Evolutionary conservation across 2,329 filamentous ascomycete species (phyloP).

Genomic region (Xylariaceae sp.): DNA sequence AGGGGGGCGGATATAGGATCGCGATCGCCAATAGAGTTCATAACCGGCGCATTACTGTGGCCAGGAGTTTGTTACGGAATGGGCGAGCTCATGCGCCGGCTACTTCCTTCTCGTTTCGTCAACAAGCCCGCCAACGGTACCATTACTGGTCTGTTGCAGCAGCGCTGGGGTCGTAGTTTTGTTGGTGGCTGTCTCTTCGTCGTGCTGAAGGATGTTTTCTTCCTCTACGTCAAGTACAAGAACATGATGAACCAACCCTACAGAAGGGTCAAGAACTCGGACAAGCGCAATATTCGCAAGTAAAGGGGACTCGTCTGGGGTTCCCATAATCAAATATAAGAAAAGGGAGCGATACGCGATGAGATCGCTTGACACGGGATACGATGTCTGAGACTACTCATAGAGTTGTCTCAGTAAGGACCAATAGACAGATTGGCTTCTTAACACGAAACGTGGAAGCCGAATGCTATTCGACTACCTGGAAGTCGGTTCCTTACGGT

Average conservation of each 20-base stretch:
- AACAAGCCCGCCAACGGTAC: conserved; percentile 33
- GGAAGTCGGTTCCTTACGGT: background rate
- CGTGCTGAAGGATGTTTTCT: conserved; percentile 65
- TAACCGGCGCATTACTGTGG: conserved; percentile 62
- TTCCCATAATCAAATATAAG: background rate
- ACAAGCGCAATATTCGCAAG: conserved; percentile 22
- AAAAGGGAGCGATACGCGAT: conserved; percentile 8
- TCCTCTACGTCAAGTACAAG: conserved; percentile 59
- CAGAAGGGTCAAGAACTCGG: conserved; percentile 47
- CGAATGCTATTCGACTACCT: background rate
- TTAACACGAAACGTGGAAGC: background rate
- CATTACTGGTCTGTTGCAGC: conserved; percentile 64
- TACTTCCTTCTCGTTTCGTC: conserved; percentile 66
- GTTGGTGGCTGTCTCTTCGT: conserved; percentile 86
- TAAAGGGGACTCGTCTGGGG: conserved; percentile 1
- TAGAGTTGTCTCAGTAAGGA: background rate
- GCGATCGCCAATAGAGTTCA: conserved; percentile 37
- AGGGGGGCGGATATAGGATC: conserved; percentile 13
- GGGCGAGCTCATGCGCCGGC: conserved; percentile 66
- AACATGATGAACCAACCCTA: conserved; percentile 52
- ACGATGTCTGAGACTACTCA: background rate
- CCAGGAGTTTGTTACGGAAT: conserved; percentile 74
- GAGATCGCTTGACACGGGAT: conserved; percentile 1
- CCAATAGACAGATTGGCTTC: background rate
- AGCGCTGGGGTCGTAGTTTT: conserved; percentile 83